Evolutionary conservation across 306 rosid genomes (phyloP).

Genomic region (Malus fusca): DNA sequence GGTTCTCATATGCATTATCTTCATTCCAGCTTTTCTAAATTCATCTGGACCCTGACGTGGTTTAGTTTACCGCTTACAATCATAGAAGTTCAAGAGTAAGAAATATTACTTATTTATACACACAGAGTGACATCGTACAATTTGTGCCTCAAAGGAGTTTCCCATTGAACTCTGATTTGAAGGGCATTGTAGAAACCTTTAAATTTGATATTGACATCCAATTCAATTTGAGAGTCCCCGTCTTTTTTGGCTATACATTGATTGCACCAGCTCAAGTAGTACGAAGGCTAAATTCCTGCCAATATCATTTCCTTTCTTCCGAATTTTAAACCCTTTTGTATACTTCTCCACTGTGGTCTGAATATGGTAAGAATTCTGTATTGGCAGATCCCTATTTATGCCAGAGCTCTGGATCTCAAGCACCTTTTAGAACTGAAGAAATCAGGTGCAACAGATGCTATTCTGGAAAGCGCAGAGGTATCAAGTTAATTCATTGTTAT

Average conservation of each 20-base stretch:
- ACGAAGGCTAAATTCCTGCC: neutral
- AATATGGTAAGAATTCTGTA: conserved; percentile 22
- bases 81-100: neutral
- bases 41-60: neutral
- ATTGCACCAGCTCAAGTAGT: neutral
- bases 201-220: neutral
- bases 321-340: neutral
- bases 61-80: neutral
- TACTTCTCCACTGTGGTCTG: conserved; percentile 9
- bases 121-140: neutral
- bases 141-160: neutral
- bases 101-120: neutral
- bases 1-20: neutral
- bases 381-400: conserved; percentile 82
- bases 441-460: conserved; percentile 90
- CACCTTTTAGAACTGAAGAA: conserved; percentile 88
- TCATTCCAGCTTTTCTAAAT: neutral
- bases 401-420: conserved; percentile 75
- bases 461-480: conserved; percentile 93
- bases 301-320: neutral
- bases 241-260: neutral
- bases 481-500: neutral
- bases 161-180: neutral
- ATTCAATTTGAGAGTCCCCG: neutral
- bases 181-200: neutral